These are phyloP conservation scores for Erodium chrysanthum DNA, from an alignment of 441 rosid genomes.

Conservation along the genomic window DNA sequence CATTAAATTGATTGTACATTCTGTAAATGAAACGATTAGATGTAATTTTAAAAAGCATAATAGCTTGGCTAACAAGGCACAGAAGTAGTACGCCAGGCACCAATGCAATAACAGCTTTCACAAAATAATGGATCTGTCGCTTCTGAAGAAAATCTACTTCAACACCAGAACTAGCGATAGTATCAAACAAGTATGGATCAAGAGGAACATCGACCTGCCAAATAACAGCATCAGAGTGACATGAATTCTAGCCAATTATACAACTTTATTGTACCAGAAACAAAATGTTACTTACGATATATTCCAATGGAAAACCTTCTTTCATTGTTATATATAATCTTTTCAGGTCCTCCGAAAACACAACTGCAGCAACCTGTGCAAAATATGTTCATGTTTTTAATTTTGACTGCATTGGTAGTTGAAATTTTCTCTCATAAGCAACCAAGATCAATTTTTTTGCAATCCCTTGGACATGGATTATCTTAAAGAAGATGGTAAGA, in stretches of 20 bases:
- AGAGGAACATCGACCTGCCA: conserved; percentile 85
- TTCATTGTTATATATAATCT: conserved; percentile 82
- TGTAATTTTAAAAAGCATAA: no score
- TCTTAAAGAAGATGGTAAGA: neutral
- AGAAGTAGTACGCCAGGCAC: conserved; percentile 71
- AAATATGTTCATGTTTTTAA: conserved; percentile 9
- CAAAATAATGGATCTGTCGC: conserved; percentile 75
- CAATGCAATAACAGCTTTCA: conserved; percentile 70
- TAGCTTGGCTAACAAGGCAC: conserved; percentile 26
- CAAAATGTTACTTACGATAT: conserved; percentile 48
- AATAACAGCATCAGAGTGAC: conserved; percentile 15
- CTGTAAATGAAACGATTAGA: conserved; percentile 81
- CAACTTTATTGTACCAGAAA: conserved; percentile 10
- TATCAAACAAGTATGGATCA: conserved; percentile 87
- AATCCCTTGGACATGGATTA: no score
- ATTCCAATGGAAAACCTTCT: conserved; percentile 93
- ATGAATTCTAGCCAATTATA: conserved; percentile 13
- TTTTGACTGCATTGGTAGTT: neutral
- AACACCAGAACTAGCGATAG: conserved; percentile 67
- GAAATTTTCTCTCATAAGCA: neutral
- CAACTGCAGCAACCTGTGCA: conserved; percentile 82
- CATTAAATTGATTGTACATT: conserved; percentile 78
- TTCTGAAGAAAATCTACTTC: conserved; percentile 95
- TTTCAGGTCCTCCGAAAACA: conserved; percentile 90
- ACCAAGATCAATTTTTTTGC: neutral